Conservation (phyloP, 805 yeast genomes). For the Sugiyamaella boreocaroliniensis region DNA sequence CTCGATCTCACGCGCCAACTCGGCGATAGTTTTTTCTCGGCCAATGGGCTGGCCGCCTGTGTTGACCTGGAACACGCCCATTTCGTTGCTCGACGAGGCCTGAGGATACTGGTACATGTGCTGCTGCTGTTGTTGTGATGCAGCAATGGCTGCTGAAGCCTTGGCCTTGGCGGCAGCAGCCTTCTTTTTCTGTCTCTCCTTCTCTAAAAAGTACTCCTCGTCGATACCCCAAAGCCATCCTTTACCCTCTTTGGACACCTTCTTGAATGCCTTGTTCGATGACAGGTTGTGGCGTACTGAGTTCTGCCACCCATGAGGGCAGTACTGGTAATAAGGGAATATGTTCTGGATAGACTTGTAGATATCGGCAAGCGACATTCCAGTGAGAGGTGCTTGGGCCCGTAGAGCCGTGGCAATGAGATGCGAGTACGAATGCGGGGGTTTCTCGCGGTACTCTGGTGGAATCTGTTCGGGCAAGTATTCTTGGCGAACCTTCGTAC, state of each 20-base stretch:
- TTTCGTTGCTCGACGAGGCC: not conserved
- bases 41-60: not conserved
- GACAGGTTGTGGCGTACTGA: slow-evolving; percentile 86
- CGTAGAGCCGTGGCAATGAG: slow-evolving; percentile 74
- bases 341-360: slow-evolving; percentile 79
- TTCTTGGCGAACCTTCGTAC: slow-evolving; percentile 42
- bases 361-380: slow-evolving; percentile 78
- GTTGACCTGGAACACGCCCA: not conserved
- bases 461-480: slow-evolving; percentile 84
- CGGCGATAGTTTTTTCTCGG: slow-evolving; percentile 29
- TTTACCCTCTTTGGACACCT: slow-evolving; percentile 78
- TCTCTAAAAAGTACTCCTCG: slow-evolving; percentile 73
- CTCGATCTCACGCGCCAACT: slow-evolving; percentile 29
- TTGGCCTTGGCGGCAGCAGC: slow-evolving; percentile 25
- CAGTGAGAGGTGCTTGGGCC: slow-evolving; percentile 57
- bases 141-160: slow-evolving; percentile 16
- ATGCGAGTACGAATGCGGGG: slow-evolving; percentile 71
- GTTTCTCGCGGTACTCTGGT: slow-evolving; percentile 76
- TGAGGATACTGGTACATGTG: slow-evolving; percentile 10
- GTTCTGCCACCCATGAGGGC: slow-evolving; percentile 98
- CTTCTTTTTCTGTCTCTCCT: slow-evolving; percentile 65
- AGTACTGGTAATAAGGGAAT: slow-evolving; percentile 86
- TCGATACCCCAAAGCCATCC: slow-evolving; percentile 95
- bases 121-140: slow-evolving; percentile 8
- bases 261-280: slow-evolving; percentile 75